These are phyloP conservation scores for Pelargonium nanum DNA, from an alignment of 345 rosid species.

Conservation along the genomic window DNA sequence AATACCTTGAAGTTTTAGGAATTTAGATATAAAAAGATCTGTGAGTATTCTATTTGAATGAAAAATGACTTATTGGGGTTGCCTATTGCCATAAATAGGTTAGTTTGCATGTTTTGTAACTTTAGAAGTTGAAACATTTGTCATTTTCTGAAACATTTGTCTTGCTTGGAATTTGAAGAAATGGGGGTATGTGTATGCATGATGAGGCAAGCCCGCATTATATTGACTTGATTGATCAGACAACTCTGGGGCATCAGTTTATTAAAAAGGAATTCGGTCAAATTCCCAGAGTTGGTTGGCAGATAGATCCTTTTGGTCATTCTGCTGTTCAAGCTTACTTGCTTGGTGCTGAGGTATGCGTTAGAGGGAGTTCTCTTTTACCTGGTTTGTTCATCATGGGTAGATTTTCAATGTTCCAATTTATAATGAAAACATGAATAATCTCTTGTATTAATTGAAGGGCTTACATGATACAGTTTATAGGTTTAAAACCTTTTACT, in stretches of 20 bases:
- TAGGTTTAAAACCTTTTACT: too few relatives aligned
- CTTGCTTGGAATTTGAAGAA: slow-evolving; percentile 31
- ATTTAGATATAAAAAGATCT: not conserved
- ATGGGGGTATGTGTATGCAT: slow-evolving; percentile 92
- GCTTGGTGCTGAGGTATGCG: slow-evolving; percentile 82
- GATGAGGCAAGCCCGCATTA: slow-evolving; percentile 92
- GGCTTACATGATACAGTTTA: too few relatives aligned
- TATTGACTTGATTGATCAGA: slow-evolving; percentile 90
- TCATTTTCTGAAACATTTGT: too few relatives aligned
- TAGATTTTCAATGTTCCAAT: not conserved
- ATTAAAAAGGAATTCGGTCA: slow-evolving; percentile 72
- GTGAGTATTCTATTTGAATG: not conserved
- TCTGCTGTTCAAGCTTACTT: slow-evolving; percentile 91
- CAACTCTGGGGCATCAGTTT: slow-evolving; percentile 74
- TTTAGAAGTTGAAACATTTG: too few relatives aligned
- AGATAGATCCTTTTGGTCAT: slow-evolving; percentile 93
- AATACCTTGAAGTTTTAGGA: not conserved
- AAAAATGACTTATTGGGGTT: too few relatives aligned
- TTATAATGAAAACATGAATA: not conserved
- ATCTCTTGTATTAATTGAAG: too few relatives aligned
- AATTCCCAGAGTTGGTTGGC: slow-evolving; percentile 97
- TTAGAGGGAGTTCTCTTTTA: slow-evolving; percentile 1
- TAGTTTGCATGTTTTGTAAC: too few relatives aligned
- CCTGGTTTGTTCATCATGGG: not conserved
- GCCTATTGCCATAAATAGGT: too few relatives aligned